Evolutionary conservation across 768 basidiomycete genomes (phyloP).

Genomic region (Macrolepiota fuliginosa): DNA sequence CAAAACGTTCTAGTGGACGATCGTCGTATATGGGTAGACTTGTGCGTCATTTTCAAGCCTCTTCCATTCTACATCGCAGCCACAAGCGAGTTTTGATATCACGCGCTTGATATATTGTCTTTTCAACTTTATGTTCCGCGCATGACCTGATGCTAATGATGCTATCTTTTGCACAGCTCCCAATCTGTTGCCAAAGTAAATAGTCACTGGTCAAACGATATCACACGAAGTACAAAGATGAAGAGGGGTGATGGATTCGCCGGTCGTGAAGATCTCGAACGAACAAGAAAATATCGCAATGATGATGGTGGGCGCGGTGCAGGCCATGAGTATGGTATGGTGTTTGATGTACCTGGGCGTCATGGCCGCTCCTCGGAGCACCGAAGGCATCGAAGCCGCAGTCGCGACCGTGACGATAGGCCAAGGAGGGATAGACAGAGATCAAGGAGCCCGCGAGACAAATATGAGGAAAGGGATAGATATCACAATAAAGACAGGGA

Average conservation of each 20-base stretch:
- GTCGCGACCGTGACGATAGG: constrained; percentile 36
- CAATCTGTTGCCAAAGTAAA: constrained; percentile 94
- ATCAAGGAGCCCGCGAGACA: constrained; percentile 34
- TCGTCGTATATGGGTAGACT: constrained; percentile 98
- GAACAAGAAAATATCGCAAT: constrained; percentile 65
- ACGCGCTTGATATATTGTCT: background rate
- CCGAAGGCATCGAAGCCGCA: constrained; percentile 47
- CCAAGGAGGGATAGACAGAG: constrained; percentile 24
- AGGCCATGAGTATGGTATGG: constrained; percentile 65
- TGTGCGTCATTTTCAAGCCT: constrained; percentile 50
- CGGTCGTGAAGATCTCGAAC: constrained; percentile 74
- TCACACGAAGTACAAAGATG: constrained; percentile 42
- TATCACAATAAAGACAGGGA: constrained; percentile 26
- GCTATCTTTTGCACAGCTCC: constrained; percentile 49
- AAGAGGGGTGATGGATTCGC: constrained; percentile 48
- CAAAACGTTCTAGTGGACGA: constrained; percentile 98
- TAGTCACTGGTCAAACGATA: constrained; percentile 77
- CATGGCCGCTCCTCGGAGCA: constrained; percentile 32
- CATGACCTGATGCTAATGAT: constrained; percentile 14
- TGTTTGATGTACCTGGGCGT: constrained; percentile 71
- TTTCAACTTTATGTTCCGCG: constrained; percentile 6
- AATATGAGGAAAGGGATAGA: constrained; percentile 24
- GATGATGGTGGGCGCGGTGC: constrained; percentile 29
- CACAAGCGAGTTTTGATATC: background rate
- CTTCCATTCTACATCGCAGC: background rate